Percentiles rank a stretch among this genome's conserved stretches.
Conservation (phyloP, 2,329 filamentous ascomycete species). For the Colletotrichum horii region DNA sequence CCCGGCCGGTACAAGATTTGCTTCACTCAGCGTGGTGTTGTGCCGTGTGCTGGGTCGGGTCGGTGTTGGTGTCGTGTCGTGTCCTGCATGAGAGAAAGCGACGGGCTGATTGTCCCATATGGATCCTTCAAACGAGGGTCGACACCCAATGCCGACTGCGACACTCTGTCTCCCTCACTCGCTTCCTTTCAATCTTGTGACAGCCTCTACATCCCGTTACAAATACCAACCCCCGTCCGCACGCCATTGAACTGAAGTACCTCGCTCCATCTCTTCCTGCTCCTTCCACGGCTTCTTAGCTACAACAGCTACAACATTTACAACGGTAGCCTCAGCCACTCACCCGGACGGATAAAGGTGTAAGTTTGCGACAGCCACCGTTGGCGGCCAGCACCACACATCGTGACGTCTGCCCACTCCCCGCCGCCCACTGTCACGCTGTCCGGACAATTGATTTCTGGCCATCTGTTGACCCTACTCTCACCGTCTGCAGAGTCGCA, state of each 20-base stretch:
- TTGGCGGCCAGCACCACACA: background rate
- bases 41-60: background rate
- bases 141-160: slow-evolving; percentile 13
- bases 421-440: background rate
- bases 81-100: slow-evolving; percentile 12
- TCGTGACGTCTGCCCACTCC: background rate
- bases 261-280: background rate
- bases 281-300: background rate
- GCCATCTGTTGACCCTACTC: background rate
- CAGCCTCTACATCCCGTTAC: slow-evolving; percentile 12
- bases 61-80: background rate
- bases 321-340: background rate
- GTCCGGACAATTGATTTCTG: background rate
- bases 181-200: slow-evolving; percentile 14
- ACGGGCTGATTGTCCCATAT: slow-evolving; percentile 6
- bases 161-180: background rate
- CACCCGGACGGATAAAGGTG: background rate
- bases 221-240: slow-evolving; percentile 13
- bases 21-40: background rate
- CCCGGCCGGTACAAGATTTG: background rate
- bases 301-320: background rate
- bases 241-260: background rate
- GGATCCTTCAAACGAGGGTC: slow-evolving; percentile 16
- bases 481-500: background rate
- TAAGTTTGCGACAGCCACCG: background rate